These are phyloP conservation scores for Suhomyces kunorum DNA, from an alignment of 1,139 yeast genomes.

Conservation along the genomic window DNA sequence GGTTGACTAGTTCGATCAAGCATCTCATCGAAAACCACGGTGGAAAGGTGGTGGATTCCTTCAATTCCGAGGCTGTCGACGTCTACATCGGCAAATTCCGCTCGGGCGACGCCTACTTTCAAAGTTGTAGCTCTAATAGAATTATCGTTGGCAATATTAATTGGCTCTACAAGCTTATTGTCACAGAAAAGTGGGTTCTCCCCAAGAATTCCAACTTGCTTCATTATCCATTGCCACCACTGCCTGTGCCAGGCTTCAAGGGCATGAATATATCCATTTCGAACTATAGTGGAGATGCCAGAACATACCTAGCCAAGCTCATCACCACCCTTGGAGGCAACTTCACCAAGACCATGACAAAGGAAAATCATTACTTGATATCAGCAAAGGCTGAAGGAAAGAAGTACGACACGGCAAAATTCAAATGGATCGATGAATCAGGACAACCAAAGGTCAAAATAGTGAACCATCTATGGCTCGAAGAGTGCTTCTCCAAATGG, in stretches of 20 bases:
- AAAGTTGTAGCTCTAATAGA: constrained; percentile 27
- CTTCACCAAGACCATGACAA: constrained; percentile 69
- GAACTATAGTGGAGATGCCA: constrained; percentile 82
- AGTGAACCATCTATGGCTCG: constrained; percentile 89
- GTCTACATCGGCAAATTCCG: constrained; percentile 70
- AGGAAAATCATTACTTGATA: constrained; percentile 69
- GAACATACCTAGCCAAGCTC: constrained; percentile 68
- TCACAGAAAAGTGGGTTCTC: constrained; percentile 54
- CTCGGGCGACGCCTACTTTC: constrained; percentile 49
- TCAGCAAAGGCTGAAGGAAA: constrained; percentile 69
- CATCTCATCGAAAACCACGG: constrained; percentile 34
- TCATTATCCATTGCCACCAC: constrained; percentile 68
- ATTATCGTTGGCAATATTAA: constrained; percentile 62
- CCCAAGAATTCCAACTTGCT: constrained; percentile 60
- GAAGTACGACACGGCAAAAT: constrained; percentile 70
- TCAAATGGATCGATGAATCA: constrained; percentile 49
- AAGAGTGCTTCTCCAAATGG: constrained; percentile 73
- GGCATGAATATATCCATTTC: constrained; percentile 64
- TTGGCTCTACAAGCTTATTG: constrained; percentile 73
- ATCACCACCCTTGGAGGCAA: constrained; percentile 72
- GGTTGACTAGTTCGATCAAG: constrained; percentile 29
- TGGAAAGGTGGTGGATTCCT: constrained; percentile 27
- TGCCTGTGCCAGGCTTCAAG: constrained; percentile 53
- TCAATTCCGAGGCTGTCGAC: constrained; percentile 37
- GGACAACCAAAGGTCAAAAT: constrained; percentile 45